Evolutionary conservation across 2,329 filamentous ascomycete genomes (phyloP).

Genomic region (Hypoxylon sp.): DNA sequence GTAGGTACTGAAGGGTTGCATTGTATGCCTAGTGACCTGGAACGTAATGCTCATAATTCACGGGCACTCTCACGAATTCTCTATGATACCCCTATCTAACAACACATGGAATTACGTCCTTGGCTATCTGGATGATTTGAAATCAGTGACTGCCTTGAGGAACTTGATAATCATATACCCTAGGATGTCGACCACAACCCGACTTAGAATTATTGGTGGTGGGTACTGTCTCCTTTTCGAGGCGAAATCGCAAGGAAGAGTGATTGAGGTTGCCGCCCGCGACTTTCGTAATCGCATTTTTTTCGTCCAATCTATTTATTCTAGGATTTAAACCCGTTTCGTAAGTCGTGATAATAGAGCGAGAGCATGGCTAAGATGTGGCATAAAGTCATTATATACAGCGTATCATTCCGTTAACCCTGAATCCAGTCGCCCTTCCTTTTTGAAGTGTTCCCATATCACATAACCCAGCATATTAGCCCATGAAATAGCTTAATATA

Average conservation of each 20-base stretch:
- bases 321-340: neutral
- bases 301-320: neutral
- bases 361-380: slow-evolving; percentile 5
- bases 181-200: neutral
- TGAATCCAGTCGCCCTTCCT: neutral
- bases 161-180: neutral
- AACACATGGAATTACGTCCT: neutral
- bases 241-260: neutral
- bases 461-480: slow-evolving; percentile 9
- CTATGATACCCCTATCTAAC: neutral
- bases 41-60: neutral
- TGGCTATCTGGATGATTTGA: neutral
- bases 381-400: slow-evolving; percentile 27
- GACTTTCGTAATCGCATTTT: neutral
- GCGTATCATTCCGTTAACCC: slow-evolving; percentile 14
- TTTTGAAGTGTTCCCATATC: neutral
- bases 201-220: neutral
- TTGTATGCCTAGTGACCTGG: neutral
- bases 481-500: neutral
- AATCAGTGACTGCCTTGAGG: neutral
- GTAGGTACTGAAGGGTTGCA: no score
- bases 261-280: neutral
- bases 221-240: neutral
- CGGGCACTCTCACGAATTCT: neutral
- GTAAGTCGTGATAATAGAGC: slow-evolving; percentile 6